Conservation (phyloP, 2,329 filamentous ascomycete genomes). For the Aspergillus niger region DNA sequence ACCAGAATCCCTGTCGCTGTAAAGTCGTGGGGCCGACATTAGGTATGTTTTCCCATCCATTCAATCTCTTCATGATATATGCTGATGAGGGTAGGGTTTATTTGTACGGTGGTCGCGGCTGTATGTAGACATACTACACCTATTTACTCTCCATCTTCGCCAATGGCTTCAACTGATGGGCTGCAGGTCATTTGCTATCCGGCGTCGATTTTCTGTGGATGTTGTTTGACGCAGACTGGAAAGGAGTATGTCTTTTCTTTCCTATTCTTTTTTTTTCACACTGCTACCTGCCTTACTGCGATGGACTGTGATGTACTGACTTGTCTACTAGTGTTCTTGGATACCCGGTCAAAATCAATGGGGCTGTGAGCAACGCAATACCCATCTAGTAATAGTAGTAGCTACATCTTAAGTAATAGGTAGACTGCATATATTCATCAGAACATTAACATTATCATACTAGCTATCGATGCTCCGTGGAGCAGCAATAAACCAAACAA, state of each 20-base stretch:
- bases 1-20: slow-evolving; percentile 60
- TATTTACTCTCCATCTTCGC: background rate
- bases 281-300: background rate
- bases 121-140: slow-evolving; percentile 43
- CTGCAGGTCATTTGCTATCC: slow-evolving; percentile 57
- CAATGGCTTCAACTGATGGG: too few relatives aligned
- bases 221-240: slow-evolving; percentile 56
- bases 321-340: slow-evolving; percentile 50
- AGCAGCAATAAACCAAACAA: background rate
- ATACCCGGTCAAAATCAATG: slow-evolving; percentile 55
- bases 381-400: slow-evolving; percentile 22
- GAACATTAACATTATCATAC: slow-evolving; percentile 4
- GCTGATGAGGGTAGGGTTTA: slow-evolving; percentile 40
- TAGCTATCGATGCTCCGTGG: background rate
- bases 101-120: slow-evolving; percentile 51
- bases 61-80: background rate
- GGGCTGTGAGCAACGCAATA: slow-evolving; percentile 54
- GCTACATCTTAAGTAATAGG: background rate
- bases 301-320: too few relatives aligned
- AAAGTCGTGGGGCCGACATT: slow-evolving; percentile 60
- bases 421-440: background rate
- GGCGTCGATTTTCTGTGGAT: slow-evolving; percentile 58
- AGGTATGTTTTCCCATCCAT: slow-evolving; percentile 38
- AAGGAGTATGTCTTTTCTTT: slow-evolving; percentile 48
- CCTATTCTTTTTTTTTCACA: background rate